Percentiles rank a stretch among this genome's conserved stretches.
Conservation (phyloP, 805 yeast species). For the Metahyphopichia silvanorum region DNA sequence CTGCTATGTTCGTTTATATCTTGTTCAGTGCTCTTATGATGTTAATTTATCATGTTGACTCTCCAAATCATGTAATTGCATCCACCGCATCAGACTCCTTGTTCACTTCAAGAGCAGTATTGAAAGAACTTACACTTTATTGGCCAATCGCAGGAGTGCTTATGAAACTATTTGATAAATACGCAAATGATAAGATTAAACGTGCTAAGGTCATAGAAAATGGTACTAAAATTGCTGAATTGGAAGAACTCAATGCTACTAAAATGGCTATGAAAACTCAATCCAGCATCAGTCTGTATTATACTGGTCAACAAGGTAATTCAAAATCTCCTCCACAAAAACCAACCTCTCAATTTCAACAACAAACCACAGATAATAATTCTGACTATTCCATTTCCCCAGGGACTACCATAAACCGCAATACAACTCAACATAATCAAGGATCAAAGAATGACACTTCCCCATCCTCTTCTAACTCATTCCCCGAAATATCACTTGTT, state of each 20-base stretch:
- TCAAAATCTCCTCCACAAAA: neutral
- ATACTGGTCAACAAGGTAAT: slow-evolving; percentile 6
- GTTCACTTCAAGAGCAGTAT: slow-evolving; percentile 33
- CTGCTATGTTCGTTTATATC: slow-evolving; percentile 58
- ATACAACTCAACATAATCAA: neutral
- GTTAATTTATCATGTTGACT: slow-evolving; percentile 66
- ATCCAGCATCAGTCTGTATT: slow-evolving; percentile 15
- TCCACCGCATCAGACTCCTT: slow-evolving; percentile 42
- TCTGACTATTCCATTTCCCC: slow-evolving; percentile 4
- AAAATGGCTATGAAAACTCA: slow-evolving; percentile 21
- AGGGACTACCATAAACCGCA: neutral
- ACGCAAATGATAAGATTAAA: slow-evolving; percentile 40
- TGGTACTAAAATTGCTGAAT: slow-evolving; percentile 35
- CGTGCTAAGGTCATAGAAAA: slow-evolving; percentile 38
- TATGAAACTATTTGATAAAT: slow-evolving; percentile 35
- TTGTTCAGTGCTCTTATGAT: slow-evolving; percentile 64
- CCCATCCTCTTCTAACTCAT: slow-evolving; percentile 30
- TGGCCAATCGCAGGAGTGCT: slow-evolving; percentile 40
- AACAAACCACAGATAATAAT: slow-evolving; percentile 6
- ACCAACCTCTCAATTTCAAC: slow-evolving; percentile 7
- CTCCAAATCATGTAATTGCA: slow-evolving; percentile 37
- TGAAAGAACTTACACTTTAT: slow-evolving; percentile 32
- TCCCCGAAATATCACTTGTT: slow-evolving; percentile 55
- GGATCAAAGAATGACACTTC: slow-evolving; percentile 27
- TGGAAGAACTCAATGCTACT: slow-evolving; percentile 28